These are phyloP conservation scores for Mentha longifolia DNA, from an alignment of 257 asterid genomes.

Conservation along the genomic window DNA sequence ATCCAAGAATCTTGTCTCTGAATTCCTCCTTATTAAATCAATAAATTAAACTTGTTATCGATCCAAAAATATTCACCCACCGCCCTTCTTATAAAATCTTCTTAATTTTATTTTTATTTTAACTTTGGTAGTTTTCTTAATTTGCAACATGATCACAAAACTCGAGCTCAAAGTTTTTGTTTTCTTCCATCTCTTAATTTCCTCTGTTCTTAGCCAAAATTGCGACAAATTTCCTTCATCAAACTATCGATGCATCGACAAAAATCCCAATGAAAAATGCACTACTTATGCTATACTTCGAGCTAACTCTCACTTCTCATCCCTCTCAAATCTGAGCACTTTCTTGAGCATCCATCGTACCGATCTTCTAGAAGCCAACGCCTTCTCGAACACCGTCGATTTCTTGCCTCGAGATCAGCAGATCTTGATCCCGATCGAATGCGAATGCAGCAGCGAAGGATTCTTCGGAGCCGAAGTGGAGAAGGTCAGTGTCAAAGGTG, in stretches of 20 bases:
- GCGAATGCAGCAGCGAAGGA: constrained; percentile 42
- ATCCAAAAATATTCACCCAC: constrained; percentile 48
- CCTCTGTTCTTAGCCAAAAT: constrained; percentile 41
- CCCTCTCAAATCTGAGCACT: constrained; percentile 50
- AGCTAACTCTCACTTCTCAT: constrained; percentile 51
- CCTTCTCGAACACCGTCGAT: constrained; percentile 39
- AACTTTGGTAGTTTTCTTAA: constrained; percentile 11
- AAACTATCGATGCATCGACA: constrained; percentile 36
- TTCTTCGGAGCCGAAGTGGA: constrained; percentile 48
- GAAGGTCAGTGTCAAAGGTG: constrained; percentile 49
- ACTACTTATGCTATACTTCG: constrained; percentile 52
- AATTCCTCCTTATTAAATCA: constrained; percentile 40
- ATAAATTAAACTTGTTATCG: constrained; percentile 39
- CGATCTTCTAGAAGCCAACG: constrained; percentile 52
- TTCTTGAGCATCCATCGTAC: constrained; percentile 30
- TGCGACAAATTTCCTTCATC: constrained; percentile 44
- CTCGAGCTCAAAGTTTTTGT: constrained; percentile 40
- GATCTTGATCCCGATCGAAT: constrained; percentile 56
- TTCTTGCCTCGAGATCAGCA: constrained; percentile 40
- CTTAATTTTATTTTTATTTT: constrained; percentile 28
- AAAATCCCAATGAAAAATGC: constrained; percentile 36
- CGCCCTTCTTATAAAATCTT: constrained; percentile 23
- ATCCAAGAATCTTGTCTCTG: constrained; percentile 60
- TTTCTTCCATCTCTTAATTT: constrained; percentile 27
- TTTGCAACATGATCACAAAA: constrained; percentile 31